Base-by-base conservation (phyloP, 768 basidiomycete genomes). In the Coprinopsis strossmayeri region DNA sequence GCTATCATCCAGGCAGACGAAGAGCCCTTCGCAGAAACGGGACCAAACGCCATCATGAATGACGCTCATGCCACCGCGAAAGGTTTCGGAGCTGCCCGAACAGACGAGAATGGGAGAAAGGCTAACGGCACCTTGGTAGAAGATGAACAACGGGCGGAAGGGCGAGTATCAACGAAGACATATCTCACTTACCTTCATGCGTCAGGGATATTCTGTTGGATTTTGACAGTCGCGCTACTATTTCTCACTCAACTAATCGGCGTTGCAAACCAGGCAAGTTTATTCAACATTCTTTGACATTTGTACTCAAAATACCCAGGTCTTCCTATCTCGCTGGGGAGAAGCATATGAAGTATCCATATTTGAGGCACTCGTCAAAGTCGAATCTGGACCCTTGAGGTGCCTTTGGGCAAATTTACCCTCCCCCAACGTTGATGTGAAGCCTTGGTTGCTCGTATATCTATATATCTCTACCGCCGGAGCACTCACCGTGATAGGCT, bases 311-410 rank as follows among this genome's bases (percentile, higher is more conserved):
- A 18, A 27, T 42, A 50, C n/a, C 10, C 50, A 86, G 81, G 68
- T 84, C 20, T 87, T 81, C 60, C 67, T 87, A 17, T 80, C 83
- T 3, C 69, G 67, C 30, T 87, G 83, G 84, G 79, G 82, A 9
- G 81, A 83, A 58, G 82, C 84, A 11, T 85, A 84, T 52, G 64
- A 75, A 60, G 53, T 64, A 17, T 3, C 3, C 38, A 15, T 13
- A n/a, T 27, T 15, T 48, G 26, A 18, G 57, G 57, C 56, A 54
- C 50, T 34, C 52, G 2, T 49, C 59, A 12, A 43, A 49, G 27
- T n/a, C 53, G 24, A 54, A 30, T 52, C 50, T 12, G 44, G 59
- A 25, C 38, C 61, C n/a, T 24, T 60, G 20, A 49, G 50, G 2
- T 66, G 68, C 52, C 74, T 74, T 12, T 76, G 76, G 75, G 65